Base-by-base conservation (phyloP, 176 grass and related monocot species). In the Tillandsia leiboldiana region DNA sequence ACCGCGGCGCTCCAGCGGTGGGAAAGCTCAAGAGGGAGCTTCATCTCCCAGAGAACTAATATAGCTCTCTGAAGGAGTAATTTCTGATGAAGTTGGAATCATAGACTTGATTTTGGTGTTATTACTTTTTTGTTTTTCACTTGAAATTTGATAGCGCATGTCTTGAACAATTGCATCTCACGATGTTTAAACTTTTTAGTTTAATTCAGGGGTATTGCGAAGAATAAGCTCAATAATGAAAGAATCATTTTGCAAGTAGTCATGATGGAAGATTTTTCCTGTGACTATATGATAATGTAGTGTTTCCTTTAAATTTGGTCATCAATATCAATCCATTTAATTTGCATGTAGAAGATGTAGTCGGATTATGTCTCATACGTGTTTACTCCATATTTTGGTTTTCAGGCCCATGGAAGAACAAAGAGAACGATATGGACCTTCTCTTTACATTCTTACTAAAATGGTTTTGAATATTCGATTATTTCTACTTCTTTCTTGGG, bases 381-480 rank as follows among this genome's bases (percentile, higher is more conserved):
- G 2, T 50, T 50, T 9, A 20, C 49, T 54, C 12, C 8, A 66
- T 69, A 59, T 5, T 69, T 51, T 42, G 33, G 48, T 75, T 68
- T 75, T 48, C 63, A 97, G 93, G 22, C 94, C 90, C 47, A 99
- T 99, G 94, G 94, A 93, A 86, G 94, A 93, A 78, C 94, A 99
- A 78, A 83, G 94, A 82, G 79, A 81, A 68, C 89, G 94, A 20
- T 99, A 99, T 73, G 94, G 94, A 22, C 94, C 94, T 75, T 73
- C 86, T 65, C 70, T 99, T 22, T 99, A 93, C 61, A 88, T 70
- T 28, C 87, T 99, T 74, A 93, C 87, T 51, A 99, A 82, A 65
- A 72, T 99, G 72, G 82, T 82, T 49, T 68, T 93, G 53, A 72
- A 72, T 73, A 86, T 99, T 81, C 79, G 82, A 58, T 74, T 99